A percentile compares a stretch with the other conserved stretches of the same genome.
Evolutionary conservation across 202 grass and related monocot genomes (phyloP).

Genomic region (Alloteropsis angusta): DNA sequence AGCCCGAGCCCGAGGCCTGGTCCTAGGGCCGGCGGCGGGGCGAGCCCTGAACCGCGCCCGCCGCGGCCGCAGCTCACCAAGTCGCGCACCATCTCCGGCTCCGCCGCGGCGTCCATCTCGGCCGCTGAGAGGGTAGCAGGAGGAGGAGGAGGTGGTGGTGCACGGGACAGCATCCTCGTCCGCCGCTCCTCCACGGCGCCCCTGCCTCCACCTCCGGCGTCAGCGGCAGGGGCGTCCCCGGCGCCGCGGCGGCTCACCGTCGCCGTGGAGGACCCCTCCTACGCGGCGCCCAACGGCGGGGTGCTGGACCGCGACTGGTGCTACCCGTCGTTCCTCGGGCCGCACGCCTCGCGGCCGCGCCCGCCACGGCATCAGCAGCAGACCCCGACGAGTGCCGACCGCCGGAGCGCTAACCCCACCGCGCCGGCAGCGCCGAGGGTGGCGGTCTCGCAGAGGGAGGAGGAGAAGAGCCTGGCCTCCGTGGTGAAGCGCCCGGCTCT

Average conservation of each 20-base stretch:
- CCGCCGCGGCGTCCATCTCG: background rate
- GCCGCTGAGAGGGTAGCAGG: constrained; percentile 3
- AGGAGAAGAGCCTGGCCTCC: constrained; percentile 43
- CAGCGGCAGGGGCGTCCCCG: background rate
- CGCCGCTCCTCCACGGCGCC: constrained; percentile 35
- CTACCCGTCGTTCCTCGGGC: constrained; percentile 77
- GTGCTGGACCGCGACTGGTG: constrained; percentile 74
- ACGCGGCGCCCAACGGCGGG: constrained; percentile 48
- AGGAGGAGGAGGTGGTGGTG: background rate
- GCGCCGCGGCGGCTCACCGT: constrained; percentile 37
- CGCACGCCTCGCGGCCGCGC: constrained; percentile 40
- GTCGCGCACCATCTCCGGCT: constrained; percentile 55
- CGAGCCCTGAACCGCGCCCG: constrained; percentile 20
- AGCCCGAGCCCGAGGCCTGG: constrained; percentile 4
- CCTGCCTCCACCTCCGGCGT: background rate
- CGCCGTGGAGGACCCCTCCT: constrained; percentile 50
- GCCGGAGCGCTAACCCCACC: constrained; percentile 1
- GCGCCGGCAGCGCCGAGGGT: constrained; percentile 2
- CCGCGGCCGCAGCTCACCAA: constrained; percentile 59
- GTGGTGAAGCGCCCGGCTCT: constrained; percentile 37
- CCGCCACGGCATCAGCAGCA: constrained; percentile 23
- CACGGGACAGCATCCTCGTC: constrained; percentile 9
- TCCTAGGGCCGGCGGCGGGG: background rate
- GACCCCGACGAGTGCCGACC: constrained; percentile 11
- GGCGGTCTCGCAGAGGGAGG: constrained; percentile 33